phyloP scores from a whole-genome alignment of 805 yeast species.

The Schwanniomyces polymorphus region DNA sequence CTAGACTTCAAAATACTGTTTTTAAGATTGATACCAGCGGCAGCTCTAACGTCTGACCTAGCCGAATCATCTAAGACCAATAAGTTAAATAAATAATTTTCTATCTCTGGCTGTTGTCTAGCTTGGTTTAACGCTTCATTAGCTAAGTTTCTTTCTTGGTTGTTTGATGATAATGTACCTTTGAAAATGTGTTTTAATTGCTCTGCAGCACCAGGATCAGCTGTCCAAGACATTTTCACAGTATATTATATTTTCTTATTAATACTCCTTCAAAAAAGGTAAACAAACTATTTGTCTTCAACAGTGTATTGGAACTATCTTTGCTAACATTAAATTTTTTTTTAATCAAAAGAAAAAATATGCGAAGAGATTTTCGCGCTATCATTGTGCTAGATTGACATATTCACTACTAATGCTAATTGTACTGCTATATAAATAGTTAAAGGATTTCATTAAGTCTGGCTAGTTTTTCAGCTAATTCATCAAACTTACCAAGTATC shows the following conservation, averaged over 20 bases:
- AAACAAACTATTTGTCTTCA: neutral
- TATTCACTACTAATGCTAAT: neutral
- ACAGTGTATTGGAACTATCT: neutral
- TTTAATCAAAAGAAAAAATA: neutral
- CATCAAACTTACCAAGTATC: conserved; percentile 49
- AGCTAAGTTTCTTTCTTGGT: conserved; percentile 59
- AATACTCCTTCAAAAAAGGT: neutral
- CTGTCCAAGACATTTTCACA: conserved; percentile 58
- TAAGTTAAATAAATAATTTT: conserved; percentile 74
- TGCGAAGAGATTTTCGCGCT: conserved; percentile 1
- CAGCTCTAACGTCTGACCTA: conserved; percentile 67
- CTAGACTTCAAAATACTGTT: conserved; percentile 58
- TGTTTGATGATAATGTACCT: conserved; percentile 67
- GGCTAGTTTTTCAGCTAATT: conserved; percentile 41
- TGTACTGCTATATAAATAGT: neutral
- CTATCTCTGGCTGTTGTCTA: conserved; percentile 69
- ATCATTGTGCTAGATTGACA: neutral
- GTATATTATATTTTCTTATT: neutral
- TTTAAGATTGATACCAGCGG: conserved; percentile 85
- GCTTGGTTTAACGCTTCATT: conserved; percentile 74
- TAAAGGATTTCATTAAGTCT: conserved; percentile 28
- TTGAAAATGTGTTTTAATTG: conserved; percentile 67
- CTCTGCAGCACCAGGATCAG: conserved; percentile 58
- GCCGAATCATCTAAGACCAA: conserved; percentile 51
- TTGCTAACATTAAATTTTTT: neutral